Evolutionary conservation across 805 yeast species (phyloP).

Genomic region (Pichia thaimueangensis): DNA sequence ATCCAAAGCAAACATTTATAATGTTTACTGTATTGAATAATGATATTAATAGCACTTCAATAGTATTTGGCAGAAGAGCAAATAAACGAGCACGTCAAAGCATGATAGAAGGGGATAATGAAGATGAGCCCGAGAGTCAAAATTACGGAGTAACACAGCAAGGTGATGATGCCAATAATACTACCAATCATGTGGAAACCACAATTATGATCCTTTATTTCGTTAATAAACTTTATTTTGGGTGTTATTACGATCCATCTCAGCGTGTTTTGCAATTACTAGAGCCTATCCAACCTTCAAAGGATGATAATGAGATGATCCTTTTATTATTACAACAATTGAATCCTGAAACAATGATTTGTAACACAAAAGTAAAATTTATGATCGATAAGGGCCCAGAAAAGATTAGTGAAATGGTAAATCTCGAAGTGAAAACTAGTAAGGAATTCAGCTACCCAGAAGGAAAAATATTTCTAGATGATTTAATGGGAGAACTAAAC

Average conservation of each 20-base stretch:
- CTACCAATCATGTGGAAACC: background rate
- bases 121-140: too few species aligned
- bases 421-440: conserved; percentile 11
- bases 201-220: background rate
- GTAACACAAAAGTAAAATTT: conserved; percentile 7
- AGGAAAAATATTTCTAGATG: conserved; percentile 10
- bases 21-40: too few species aligned
- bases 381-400: background rate
- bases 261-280: conserved; percentile 5
- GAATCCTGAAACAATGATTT: conserved; percentile 10
- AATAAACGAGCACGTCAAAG: too few species aligned
- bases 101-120: too few species aligned
- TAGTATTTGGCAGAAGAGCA: too few species aligned
- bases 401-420: background rate
- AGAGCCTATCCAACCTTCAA: conserved; percentile 6
- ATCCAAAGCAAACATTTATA: too few species aligned
- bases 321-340: background rate
- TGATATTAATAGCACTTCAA: too few species aligned
- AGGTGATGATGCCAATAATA: background rate
- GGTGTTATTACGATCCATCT: conserved; percentile 1
- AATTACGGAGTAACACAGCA: background rate
- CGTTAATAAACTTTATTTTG: background rate
- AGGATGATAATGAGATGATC: background rate
- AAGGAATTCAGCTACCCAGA: conserved; percentile 13
- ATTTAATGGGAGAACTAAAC: conserved; percentile 4